Base-by-base conservation (phyloP, 495 filamentous ascomycete genomes). In the Jackrogersella minutella region DNA sequence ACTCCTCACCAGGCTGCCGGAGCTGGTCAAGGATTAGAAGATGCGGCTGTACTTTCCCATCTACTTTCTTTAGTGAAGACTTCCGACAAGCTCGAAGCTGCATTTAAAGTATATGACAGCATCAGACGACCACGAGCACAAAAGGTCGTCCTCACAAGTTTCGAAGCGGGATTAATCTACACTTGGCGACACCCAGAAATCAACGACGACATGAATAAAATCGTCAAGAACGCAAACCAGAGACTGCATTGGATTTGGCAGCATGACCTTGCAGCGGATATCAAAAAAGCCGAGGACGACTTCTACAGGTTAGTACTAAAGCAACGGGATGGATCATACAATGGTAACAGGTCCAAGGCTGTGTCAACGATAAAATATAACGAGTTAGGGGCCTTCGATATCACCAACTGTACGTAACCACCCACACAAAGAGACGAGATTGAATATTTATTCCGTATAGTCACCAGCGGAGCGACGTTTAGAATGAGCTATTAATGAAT, bases 1-100 rank as follows among this genome's bases (percentile, higher is more conserved):
- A 87, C 82, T 5, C 87, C 86, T 0, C 84, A 87, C 64, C 85
- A 88, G 61, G 87, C 84, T 10, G 81, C 86, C 3, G 87, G 87
- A 0, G 86, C 85, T 0, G 86, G 86, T 0, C 81, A 85, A 67
- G 84, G 84, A 2, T 78, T 90, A 16, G 87, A 89, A 67, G 87
- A 89, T 72, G 83, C 86, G 0, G 78, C 80, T 40, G 75, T 87
- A 10, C 76, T 89, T 14, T 77, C 80, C 30, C 76, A 79, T 11
- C 68, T 89, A 0, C 71, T 89, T 6, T 73, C 65, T 39, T 9
- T 64, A 26, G 8, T 73, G 40, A 33, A 61, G 41, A 22, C 62
- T 26, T 1, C 57, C 37, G 16, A 49, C 5, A 50, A 73, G 26
- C 37, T 79, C 1, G 58, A 64, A 10, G 54, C 60, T 4, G 76